Base-by-base conservation (phyloP, 768 basidiomycete genomes). In the Lyophyllum shimeji region DNA sequence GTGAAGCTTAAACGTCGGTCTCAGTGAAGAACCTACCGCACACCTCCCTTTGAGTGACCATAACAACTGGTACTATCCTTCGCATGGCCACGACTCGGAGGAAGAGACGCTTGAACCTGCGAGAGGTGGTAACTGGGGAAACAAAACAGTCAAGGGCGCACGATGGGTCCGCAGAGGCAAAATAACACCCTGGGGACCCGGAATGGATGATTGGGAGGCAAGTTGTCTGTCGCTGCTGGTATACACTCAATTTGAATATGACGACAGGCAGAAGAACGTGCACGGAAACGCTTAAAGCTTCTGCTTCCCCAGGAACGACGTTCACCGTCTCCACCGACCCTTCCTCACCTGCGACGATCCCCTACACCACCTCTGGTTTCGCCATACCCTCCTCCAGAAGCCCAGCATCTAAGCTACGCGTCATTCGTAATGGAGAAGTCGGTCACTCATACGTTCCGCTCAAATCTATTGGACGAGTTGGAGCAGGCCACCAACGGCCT, bases 401-500 rank as follows among this genome's bases (percentile, higher is more conserved):
- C 77, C 9, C 82, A 87, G 48, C 90, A 93, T 64, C 78, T 85
- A 56, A 87, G 81, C 58, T 93, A 90, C 70, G 81, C 90, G 18
- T 90, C 91, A 0, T 90, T 92, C 62, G 90, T 95, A 13, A 81
- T 93, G 79, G 92, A 94, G 67, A 89, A 87, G 59, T 82, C 90
- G 7, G 84, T 90, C 15, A 90, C 89, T 17, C 88, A 90, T 67
- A 85, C 92, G 3, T 95, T 92, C 71, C 88, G 91, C 43, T 89
- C 91, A 31, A 79, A 76, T 53, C 72, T 93, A 46, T 72, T 93
- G 21, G 86, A 90, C 60, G 90, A 93, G 63, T 77, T 95, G 13
- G 90, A 93, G 60, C 76, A 87, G 49, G 86, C 91, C 13, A 92
- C 91, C 9, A 92, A 90, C 65, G 84, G 83, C 43, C 81, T 95